These are phyloP conservation scores for Nannizzia gypsea DNA, from an alignment of 2,329 filamentous ascomycete genomes.

Conservation along the genomic window DNA sequence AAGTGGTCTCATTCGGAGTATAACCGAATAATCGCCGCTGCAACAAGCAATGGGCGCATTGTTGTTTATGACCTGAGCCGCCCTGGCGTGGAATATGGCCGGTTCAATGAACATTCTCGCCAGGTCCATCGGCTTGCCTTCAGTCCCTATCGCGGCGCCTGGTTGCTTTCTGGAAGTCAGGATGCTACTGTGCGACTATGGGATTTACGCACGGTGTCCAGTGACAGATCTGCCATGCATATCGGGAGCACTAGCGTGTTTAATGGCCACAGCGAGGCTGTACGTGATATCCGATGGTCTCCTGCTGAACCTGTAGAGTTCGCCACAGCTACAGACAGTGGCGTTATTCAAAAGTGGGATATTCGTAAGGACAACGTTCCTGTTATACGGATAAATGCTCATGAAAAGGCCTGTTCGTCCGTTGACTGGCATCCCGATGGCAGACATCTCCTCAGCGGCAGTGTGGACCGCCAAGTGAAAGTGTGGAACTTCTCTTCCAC, in stretches of 20 bases:
- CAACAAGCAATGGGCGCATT: slow-evolving; percentile 53
- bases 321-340: slow-evolving; percentile 53
- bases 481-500: slow-evolving; percentile 51
- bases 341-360: slow-evolving; percentile 54
- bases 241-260: slow-evolving; percentile 46
- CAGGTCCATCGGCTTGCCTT: slow-evolving; percentile 56
- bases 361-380: slow-evolving; percentile 46
- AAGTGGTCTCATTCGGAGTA: slow-evolving; percentile 55
- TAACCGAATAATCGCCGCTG: slow-evolving; percentile 50
- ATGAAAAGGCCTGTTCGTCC: slow-evolving; percentile 48
- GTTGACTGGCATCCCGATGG: slow-evolving; percentile 59
- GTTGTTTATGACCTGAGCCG: slow-evolving; percentile 53
- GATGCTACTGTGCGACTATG: slow-evolving; percentile 53
- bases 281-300: slow-evolving; percentile 55
- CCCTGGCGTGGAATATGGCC: slow-evolving; percentile 48
- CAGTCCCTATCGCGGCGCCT: slow-evolving; percentile 49
- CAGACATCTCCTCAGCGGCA: slow-evolving; percentile 51
- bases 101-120: slow-evolving; percentile 52
- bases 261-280: slow-evolving; percentile 47
- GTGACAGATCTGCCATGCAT: slow-evolving; percentile 38
- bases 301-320: slow-evolving; percentile 51
- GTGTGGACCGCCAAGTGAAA: slow-evolving; percentile 50
- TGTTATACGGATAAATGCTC: slow-evolving; percentile 49
- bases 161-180: slow-evolving; percentile 53
- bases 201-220: slow-evolving; percentile 47